Evolutionary conservation across 306 rosid species (phyloP).

Genomic region (Boehmeria nivea): DNA sequence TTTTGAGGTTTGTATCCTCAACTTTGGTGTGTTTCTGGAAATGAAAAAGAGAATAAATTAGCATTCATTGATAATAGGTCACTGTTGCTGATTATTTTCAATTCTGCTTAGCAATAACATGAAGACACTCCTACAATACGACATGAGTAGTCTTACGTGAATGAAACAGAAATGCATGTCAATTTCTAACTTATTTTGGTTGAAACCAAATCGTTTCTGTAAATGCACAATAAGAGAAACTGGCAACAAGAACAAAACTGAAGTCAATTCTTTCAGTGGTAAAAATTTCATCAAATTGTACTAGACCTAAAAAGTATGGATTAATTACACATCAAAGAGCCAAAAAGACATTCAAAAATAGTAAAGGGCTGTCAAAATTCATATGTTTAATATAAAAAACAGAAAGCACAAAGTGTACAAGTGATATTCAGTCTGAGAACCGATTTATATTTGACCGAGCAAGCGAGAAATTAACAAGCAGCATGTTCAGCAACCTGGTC

Average conservation of each 20-base stretch:
- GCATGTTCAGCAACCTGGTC: conserved; percentile 62
- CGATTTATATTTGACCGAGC: conserved; percentile 12
- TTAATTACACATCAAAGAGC: not conserved
- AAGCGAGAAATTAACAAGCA: conserved; percentile 11
- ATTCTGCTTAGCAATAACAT: not conserved
- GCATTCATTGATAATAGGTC: conserved; percentile 2
- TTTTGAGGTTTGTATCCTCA: conserved; percentile 59
- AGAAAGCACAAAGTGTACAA: not conserved
- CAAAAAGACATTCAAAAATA: not conserved
- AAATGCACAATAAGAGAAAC: not conserved
- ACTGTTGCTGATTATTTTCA: not conserved
- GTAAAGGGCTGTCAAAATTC: too few species aligned
- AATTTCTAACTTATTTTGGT: not conserved
- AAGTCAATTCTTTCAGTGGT: too few species aligned
- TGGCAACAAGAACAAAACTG: too few species aligned
- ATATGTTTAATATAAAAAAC: not conserved
- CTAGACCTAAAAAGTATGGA: not conserved
- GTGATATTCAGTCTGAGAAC: conserved; percentile 6
- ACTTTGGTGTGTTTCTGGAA: conserved; percentile 59
- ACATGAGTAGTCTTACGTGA: not conserved
- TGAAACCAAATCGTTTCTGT: not conserved
- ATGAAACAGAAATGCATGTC: not conserved
- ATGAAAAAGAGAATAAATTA: conserved; percentile 7
- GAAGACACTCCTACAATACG: not conserved
- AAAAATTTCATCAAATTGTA: not conserved